Conservation (phyloP, 306 rosid genomes). For the Amphicarpaea edgeworthii region DNA sequence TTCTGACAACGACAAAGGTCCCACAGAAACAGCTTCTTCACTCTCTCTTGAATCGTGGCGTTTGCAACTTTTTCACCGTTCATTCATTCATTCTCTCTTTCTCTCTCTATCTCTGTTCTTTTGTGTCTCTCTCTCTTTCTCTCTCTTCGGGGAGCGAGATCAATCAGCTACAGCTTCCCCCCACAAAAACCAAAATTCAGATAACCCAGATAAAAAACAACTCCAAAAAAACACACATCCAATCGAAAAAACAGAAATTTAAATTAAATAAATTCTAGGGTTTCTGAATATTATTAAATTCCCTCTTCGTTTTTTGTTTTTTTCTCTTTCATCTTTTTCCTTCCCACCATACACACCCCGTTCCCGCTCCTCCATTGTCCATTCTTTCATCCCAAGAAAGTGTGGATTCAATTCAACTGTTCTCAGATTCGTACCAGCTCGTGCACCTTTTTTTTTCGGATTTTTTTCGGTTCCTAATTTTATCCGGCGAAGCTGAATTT, state of each 20-base stretch:
- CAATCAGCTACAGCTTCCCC: slow-evolving; percentile 2
- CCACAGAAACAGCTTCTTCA: slow-evolving; percentile 47
- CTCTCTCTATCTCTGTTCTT: neutral
- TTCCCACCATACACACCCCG: slow-evolving; percentile 76
- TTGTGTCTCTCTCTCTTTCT: slow-evolving; percentile 4
- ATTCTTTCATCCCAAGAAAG: slow-evolving; percentile 39
- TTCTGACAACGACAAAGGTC: slow-evolving; percentile 45
- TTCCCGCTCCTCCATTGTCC: slow-evolving; percentile 52
- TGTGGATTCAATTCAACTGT: slow-evolving; percentile 37
- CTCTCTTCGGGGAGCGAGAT: slow-evolving; percentile 24
- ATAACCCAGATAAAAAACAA: slow-evolving; percentile 36
- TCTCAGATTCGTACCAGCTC: slow-evolving; percentile 29
- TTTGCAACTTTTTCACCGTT: slow-evolving; percentile 35
- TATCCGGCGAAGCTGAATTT: slow-evolving; percentile 41
- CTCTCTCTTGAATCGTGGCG: neutral
- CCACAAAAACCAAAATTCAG: neutral
- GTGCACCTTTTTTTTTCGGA: neutral
- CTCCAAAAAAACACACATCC: neutral
- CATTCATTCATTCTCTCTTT: neutral
- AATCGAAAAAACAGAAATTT: neutral
- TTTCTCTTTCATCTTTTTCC: slow-evolving; percentile 28
- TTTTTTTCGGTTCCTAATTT: slow-evolving; percentile 14
- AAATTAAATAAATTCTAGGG: slow-evolving; percentile 50
- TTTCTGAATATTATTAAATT: slow-evolving; percentile 36
- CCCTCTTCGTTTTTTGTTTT: neutral